Evolutionary conservation across 2,329 filamentous ascomycete species (phyloP).

Genomic region (Venturiaceae sp.): DNA sequence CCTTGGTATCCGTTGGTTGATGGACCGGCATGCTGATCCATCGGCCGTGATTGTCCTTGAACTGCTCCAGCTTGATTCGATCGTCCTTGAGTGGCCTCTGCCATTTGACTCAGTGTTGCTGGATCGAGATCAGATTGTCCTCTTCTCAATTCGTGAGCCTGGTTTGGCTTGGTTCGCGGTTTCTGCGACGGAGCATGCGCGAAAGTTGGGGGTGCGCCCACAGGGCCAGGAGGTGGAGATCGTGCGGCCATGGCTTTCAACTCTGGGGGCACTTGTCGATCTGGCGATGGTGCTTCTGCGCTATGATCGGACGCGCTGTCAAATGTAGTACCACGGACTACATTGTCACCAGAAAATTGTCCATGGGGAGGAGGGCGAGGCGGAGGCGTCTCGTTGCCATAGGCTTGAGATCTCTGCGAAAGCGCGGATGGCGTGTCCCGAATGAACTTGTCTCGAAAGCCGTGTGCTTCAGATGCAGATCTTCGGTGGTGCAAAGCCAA

Average conservation of each 20-base stretch:
- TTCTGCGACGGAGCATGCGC: conserved; percentile 62
- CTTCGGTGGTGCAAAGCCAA: conserved; percentile 13
- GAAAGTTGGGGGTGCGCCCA: conserved; percentile 70
- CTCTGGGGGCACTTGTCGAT: conserved; percentile 17
- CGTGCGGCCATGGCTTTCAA: conserved; percentile 23
- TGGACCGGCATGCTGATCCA: background rate
- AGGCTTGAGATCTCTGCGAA: background rate
- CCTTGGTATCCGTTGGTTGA: background rate
- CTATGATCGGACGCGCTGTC: conserved; percentile 15
- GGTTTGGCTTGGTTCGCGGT: conserved; percentile 60
- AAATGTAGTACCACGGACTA: background rate
- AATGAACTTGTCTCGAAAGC: background rate
- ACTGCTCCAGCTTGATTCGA: background rate
- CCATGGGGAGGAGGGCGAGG: conserved; percentile 8
- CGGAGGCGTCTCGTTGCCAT: background rate
- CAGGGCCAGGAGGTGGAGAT: conserved; percentile 56
- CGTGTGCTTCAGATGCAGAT: conserved; percentile 13
- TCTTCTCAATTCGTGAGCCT: conserved; percentile 66
- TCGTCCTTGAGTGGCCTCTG: conserved; percentile 45
- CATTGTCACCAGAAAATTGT: background rate
- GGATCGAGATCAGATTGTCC: conserved; percentile 78
- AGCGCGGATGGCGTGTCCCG: background rate
- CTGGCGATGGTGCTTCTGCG: conserved; percentile 13
- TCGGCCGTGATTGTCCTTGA: background rate
- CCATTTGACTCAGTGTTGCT: conserved; percentile 71